Conservation (phyloP, 768 basidiomycete genomes). For the Tephrocybe sp. region DNA sequence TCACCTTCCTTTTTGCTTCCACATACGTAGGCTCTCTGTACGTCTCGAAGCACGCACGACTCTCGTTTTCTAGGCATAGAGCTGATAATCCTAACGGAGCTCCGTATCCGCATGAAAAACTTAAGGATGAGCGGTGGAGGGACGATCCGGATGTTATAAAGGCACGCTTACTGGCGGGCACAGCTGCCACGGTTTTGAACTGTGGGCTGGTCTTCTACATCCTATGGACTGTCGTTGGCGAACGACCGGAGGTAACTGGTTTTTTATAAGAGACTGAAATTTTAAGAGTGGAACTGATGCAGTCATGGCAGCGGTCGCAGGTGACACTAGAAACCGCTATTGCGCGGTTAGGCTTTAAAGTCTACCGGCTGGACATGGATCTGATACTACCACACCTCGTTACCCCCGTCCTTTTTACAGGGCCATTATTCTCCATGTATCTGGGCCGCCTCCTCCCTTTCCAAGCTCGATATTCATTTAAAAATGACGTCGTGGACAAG, state of each 20-base stretch:
- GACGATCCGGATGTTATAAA: conserved; percentile 85
- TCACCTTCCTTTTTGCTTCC: conserved; percentile 56
- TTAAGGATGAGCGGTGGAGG: conserved; percentile 53
- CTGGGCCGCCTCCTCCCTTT: conserved; percentile 49
- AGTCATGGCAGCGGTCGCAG: conserved; percentile 10
- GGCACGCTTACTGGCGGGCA: conserved; percentile 71
- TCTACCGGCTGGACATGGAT: conserved; percentile 13
- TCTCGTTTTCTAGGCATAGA: conserved; percentile 41
- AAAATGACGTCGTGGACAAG: conserved; percentile 32
- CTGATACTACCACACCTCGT: conserved; percentile 51
- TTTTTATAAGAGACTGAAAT: not conserved
- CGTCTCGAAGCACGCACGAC: conserved; percentile 60
- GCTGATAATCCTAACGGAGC: conserved; percentile 21
- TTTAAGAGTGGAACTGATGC: not conserved
- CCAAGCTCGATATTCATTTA: conserved; percentile 47
- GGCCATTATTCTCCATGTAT: conserved; percentile 65
- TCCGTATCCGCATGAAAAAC: conserved; percentile 20
- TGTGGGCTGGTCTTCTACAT: conserved; percentile 48
- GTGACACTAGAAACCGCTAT: conserved; percentile 28
- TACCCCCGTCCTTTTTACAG: conserved; percentile 71
- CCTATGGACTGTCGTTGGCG: conserved; percentile 27
- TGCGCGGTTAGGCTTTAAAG: conserved; percentile 38
- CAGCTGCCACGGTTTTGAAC: conserved; percentile 56
- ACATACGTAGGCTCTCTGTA: conserved; percentile 87
- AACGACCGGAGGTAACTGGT: conserved; percentile 20